Percentiles rank a stretch among this genome's conserved stretches.
Evolutionary conservation across 805 yeast genomes (phyloP).

Genomic region (Kluyveromyces starmeri): DNA sequence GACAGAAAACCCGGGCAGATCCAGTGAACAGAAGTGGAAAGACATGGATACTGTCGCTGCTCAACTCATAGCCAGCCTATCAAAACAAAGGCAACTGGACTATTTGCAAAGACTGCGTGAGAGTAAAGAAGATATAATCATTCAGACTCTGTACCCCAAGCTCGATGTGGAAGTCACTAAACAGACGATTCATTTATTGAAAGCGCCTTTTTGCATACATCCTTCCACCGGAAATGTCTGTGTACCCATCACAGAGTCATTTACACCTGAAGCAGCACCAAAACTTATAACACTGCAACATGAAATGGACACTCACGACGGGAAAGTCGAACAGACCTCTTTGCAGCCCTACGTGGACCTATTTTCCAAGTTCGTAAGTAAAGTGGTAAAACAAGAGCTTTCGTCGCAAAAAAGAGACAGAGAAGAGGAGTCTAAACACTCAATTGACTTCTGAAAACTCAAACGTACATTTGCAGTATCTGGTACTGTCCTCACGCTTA

Average conservation of each 20-base stretch:
- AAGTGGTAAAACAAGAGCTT: constrained; percentile 46
- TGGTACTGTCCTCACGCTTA: too few species aligned
- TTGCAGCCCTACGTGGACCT: constrained; percentile 61
- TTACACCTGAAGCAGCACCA: constrained; percentile 77
- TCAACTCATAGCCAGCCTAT: constrained; percentile 14
- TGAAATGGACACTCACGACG: constrained; percentile 49
- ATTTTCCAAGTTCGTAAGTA: constrained; percentile 55
- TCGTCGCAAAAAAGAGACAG: constrained; percentile 33
- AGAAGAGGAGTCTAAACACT: constrained; percentile 18
- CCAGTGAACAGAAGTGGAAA: constrained; percentile 66
- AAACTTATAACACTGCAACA: constrained; percentile 53
- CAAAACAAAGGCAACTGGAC: constrained; percentile 26
- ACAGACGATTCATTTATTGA: constrained; percentile 82
- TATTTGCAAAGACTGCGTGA: constrained; percentile 39
- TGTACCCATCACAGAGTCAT: constrained; percentile 57
- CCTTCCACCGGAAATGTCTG: constrained; percentile 94
- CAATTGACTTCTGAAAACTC: constrained; percentile 2
- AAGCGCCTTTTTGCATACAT: constrained; percentile 94
- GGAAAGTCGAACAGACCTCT: constrained; percentile 46
- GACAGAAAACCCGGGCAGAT: constrained; percentile 42
- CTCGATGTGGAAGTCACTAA: constrained; percentile 89
- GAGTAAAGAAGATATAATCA: constrained; percentile 74
- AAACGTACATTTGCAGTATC: too few species aligned
- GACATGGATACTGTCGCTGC: constrained; percentile 52
- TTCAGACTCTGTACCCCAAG: constrained; percentile 80